Conservation (phyloP, 192 early-diverging fungal genomes). For the Haplosporangium gracile region DNA sequence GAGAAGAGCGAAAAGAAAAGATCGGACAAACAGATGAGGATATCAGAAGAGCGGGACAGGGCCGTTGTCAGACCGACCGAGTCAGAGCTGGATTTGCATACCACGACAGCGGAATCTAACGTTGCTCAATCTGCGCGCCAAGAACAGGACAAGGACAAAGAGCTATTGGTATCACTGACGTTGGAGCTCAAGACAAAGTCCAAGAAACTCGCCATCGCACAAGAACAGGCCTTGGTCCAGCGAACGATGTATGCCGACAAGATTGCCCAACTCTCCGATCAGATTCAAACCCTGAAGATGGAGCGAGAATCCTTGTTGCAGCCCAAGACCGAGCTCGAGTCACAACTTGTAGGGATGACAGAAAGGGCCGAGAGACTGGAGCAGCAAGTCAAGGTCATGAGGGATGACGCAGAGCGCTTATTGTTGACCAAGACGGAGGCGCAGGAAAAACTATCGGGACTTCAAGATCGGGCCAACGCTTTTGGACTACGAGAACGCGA, state of each 20-base stretch:
- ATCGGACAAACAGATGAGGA: neutral
- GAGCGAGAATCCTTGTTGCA: slow-evolving; percentile 25
- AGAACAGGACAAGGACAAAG: slow-evolving; percentile 10
- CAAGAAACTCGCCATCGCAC: slow-evolving; percentile 25
- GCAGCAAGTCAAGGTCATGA: slow-evolving; percentile 14
- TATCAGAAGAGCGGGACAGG: neutral
- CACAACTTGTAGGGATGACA: neutral
- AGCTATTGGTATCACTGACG: slow-evolving; percentile 1
- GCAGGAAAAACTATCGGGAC: slow-evolving; percentile 24
- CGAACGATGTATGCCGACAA: slow-evolving; percentile 22
- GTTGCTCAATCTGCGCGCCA: neutral
- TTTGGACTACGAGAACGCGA: slow-evolving; percentile 20
- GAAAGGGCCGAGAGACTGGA: neutral
- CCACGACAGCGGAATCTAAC: neutral
- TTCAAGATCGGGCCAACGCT: neutral
- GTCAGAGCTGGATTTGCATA: slow-evolving; percentile 1
- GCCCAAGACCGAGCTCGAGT: slow-evolving; percentile 21
- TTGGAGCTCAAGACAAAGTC: slow-evolving; percentile 22
- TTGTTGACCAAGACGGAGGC: slow-evolving; percentile 20
- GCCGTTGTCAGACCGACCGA: neutral
- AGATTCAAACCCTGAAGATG: slow-evolving; percentile 18
- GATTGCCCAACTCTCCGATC: slow-evolving; percentile 8
- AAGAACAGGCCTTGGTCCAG: slow-evolving; percentile 24
- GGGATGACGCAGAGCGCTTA: slow-evolving; percentile 21
- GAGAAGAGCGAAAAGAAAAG: neutral